phyloP scores from a whole-genome alignment of 179 eudicot species.

The Gypsophila paniculata region DNA sequence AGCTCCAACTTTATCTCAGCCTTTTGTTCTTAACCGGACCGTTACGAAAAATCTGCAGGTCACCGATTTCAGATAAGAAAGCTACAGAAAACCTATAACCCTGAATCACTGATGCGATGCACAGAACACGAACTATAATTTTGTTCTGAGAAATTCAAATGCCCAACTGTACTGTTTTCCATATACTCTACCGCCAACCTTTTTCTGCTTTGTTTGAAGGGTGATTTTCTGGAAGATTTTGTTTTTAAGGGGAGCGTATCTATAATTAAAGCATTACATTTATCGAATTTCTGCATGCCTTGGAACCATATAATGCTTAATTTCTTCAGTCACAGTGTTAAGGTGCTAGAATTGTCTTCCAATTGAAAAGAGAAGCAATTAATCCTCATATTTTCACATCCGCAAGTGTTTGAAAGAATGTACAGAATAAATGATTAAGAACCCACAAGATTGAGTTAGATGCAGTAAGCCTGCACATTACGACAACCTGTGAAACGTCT shows the following conservation, averaged over 20 bases:
- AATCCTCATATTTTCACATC: not conserved
- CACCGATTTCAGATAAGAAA: not conserved
- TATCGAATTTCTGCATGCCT: not conserved
- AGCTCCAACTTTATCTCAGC: not conserved
- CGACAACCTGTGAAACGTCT: too few relatives aligned
- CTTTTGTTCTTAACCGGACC: not conserved
- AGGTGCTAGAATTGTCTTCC: not conserved
- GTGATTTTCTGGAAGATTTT: not conserved
- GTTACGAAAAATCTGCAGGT: not conserved
- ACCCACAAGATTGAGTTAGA: too few relatives aligned
- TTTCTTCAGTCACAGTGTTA: not conserved
- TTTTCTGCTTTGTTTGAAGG: not conserved
- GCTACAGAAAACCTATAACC: not conserved
- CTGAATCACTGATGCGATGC: not conserved
- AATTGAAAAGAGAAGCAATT: not conserved
- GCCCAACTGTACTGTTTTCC: not conserved
- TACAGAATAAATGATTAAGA: too few relatives aligned
- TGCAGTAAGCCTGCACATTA: too few relatives aligned
- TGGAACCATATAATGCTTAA: not conserved
- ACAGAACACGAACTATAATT: not conserved
- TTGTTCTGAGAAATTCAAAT: not conserved
- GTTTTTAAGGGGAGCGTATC: not conserved
- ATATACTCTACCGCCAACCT: too few relatives aligned
- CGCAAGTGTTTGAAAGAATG: too few relatives aligned
- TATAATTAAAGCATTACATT: not conserved